Conservation (phyloP, 768 basidiomycete species). For the Cystofilobasidium bisporidii region DNA sequence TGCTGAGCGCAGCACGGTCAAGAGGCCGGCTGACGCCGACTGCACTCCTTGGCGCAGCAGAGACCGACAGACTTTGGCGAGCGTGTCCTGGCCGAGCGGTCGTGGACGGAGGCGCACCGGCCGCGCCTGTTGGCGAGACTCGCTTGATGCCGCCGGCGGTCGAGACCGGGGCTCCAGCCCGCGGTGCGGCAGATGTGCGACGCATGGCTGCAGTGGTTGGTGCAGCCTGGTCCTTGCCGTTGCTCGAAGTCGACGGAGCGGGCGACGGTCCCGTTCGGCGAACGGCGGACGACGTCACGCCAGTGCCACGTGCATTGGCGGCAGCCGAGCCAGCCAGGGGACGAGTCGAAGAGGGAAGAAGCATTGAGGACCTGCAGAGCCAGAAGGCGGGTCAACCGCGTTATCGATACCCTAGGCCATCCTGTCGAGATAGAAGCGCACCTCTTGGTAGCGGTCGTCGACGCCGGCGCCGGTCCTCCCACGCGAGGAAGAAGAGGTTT, state of each 20-base stretch:
- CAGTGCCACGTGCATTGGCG: background rate
- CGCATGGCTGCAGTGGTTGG: background rate
- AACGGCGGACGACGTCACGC: background rate
- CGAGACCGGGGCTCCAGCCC: background rate
- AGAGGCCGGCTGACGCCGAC: background rate
- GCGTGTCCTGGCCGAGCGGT: conserved; percentile 10
- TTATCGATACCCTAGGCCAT: too few species aligned
- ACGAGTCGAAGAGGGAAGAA: conserved; percentile 1
- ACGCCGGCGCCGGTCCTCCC: background rate
- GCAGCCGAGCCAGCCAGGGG: background rate
- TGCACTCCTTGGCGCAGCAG: background rate
- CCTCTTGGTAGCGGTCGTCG: conserved; percentile 4
- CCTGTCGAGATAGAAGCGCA: too few species aligned
- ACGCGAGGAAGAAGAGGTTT: background rate
- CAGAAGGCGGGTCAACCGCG: background rate
- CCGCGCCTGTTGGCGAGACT: conserved; percentile 7
- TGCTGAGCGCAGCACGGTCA: background rate
- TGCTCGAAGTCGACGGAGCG: background rate
- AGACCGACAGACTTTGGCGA: background rate
- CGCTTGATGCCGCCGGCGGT: background rate
- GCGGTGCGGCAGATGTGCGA: conserved; percentile 11
- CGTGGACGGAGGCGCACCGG: background rate
- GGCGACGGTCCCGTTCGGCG: conserved; percentile 13
- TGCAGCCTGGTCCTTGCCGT: background rate
- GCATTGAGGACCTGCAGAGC: background rate